Evolutionary conservation across 371 early-diverging fungal species (phyloP), one percentile per base, ranked within the genome.

Genomic region (Mucor sp.): DNA sequence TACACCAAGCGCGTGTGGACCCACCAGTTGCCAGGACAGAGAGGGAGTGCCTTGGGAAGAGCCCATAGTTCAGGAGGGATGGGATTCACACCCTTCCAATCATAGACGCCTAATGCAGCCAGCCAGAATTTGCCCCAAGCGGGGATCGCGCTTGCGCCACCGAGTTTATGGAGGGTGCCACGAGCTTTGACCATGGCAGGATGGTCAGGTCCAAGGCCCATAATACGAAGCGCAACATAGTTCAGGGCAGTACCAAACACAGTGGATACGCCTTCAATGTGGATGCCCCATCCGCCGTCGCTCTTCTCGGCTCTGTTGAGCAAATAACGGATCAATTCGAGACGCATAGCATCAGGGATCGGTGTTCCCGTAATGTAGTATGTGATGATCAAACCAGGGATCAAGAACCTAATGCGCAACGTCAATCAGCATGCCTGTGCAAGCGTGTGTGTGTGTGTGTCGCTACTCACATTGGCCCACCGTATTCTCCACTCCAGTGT

Each of bases 81-180:
- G 43, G 98, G 96, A 68, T 97, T 97, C 82, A 96, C 89, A 17
- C 99, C 99, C 64, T 90, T 90, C 92, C 94, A 99, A 39, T 96
- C 95, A 80, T 99, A 99, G 8, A 93, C 90, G 65, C 93, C 93
- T 75, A 99, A 81, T 9, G 90, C 88, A 25, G 93, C 71, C 25
- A 99, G 87, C 95, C 97, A 97, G 75, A 99, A 96, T 77, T 99
- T 99, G 21, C 98, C 99, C 99, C 99, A 99, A 50, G 97, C 90
- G 44, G 99, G 95, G 17, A 89, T 85, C 39, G 90, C 94, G 0
- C 82, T 75, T 17, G 97, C 95, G 58, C 96, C 94, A 57, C 93
- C 94, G 28, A 95, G 80, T 61, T 80, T 82, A 75, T 95, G 96
- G 50, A 98, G 90, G 19, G 89, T 90, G 12, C 76, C 80, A 56